Evolutionary conservation across 306 rosid genomes (phyloP).

Genomic region (Casuarina cunninghamiana): DNA sequence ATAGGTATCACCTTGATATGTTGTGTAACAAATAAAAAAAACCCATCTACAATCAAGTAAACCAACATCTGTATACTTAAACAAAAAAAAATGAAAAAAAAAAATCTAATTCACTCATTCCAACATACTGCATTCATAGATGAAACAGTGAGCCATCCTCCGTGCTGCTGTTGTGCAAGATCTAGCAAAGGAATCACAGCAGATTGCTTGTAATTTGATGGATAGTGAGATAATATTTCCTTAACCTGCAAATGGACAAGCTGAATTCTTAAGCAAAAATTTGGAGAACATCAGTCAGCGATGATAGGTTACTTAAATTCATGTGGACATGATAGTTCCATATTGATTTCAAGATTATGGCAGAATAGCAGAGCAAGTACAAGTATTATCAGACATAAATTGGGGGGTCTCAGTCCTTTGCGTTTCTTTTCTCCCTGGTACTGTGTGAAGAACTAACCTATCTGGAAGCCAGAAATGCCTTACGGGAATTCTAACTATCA

Average conservation of each 20-base stretch:
- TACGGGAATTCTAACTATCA: neutral
- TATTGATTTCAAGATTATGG: neutral
- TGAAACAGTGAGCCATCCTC: constrained; percentile 98
- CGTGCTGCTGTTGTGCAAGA: constrained; percentile 99
- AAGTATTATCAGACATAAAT: neutral
- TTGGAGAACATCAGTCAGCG: neutral
- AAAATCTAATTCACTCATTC: constrained; percentile 15
- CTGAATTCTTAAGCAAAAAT: constrained; percentile 14
- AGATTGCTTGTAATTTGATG: constrained; percentile 97
- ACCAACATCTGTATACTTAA: neutral
- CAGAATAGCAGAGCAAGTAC: too few species aligned
- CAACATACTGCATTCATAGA: constrained; percentile 94
- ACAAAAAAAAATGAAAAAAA: neutral
- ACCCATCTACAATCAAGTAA: neutral
- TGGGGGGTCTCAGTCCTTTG: neutral
- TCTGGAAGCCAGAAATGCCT: neutral
- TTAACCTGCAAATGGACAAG: constrained; percentile 49
- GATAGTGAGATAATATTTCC: constrained; percentile 94
- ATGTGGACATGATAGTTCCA: neutral
- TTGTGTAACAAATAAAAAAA: too few species aligned
- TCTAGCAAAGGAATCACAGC: constrained; percentile 93
- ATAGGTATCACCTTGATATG: too few species aligned
- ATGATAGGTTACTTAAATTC: neutral
- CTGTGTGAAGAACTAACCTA: neutral
- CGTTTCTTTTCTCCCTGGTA: neutral